A percentile compares a stretch with the other conserved stretches of the same genome.
Conservation (phyloP, 2,329 filamentous ascomycete genomes). For the Pseudogymnoascus sp. region DNA sequence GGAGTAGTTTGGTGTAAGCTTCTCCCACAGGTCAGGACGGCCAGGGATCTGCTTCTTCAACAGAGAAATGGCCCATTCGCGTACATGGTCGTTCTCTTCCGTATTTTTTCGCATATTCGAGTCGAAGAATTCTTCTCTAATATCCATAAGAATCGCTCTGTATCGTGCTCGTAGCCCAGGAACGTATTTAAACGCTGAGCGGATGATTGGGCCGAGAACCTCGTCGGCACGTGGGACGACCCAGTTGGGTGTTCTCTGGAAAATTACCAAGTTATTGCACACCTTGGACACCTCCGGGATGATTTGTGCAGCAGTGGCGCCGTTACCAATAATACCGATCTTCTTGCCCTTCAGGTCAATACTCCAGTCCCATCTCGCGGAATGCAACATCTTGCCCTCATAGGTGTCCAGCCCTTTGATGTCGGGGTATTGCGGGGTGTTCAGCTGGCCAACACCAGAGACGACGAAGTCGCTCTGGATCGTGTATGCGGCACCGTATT, state of each 20-base stretch:
- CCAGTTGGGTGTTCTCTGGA: slow-evolving; percentile 54
- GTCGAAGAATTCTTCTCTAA: slow-evolving; percentile 42
- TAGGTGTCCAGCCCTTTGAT: slow-evolving; percentile 41
- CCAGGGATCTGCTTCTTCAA: slow-evolving; percentile 42
- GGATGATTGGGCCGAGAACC: slow-evolving; percentile 32
- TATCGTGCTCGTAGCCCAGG: slow-evolving; percentile 44
- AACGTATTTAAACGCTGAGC: slow-evolving; percentile 32
- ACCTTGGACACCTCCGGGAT: slow-evolving; percentile 48
- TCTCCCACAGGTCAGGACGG: slow-evolving; percentile 43
- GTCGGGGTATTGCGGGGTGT: slow-evolving; percentile 46
- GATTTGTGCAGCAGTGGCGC: slow-evolving; percentile 52
- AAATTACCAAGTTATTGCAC: slow-evolving; percentile 43
- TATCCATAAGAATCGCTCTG: slow-evolving; percentile 47
- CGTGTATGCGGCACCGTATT: slow-evolving; percentile 44
- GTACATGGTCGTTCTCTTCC: slow-evolving; percentile 34
- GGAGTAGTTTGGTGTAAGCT: slow-evolving; percentile 46
- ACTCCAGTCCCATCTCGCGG: slow-evolving; percentile 53
- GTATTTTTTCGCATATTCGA: slow-evolving; percentile 32
- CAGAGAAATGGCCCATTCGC: slow-evolving; percentile 29
- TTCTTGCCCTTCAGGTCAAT: slow-evolving; percentile 47
- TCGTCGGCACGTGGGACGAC: slow-evolving; percentile 46
- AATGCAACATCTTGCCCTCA: slow-evolving; percentile 43
- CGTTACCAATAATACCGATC: slow-evolving; percentile 53
- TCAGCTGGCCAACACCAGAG: slow-evolving; percentile 52
- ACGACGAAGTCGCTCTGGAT: slow-evolving; percentile 50